Base-by-base conservation (phyloP, 176 grass and related monocot species). In the Oryza meyeriana region DNA sequence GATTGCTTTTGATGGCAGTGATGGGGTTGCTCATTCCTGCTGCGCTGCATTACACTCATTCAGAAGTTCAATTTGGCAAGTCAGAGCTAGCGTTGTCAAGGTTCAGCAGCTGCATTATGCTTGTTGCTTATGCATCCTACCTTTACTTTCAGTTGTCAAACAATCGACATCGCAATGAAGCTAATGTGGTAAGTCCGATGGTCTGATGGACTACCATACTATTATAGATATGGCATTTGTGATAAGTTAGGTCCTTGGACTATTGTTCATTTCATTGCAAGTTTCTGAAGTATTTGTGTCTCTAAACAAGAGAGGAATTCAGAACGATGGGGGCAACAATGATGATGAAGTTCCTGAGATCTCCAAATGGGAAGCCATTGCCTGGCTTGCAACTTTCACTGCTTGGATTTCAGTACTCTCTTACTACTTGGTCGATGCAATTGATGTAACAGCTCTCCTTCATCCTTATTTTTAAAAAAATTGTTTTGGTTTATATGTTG, bases 81-180 rank as follows among this genome's bases (percentile, higher is more conserved):
- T 96, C 90, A 30, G 90, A 83, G 24, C 71, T 96, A 18, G 90
- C 83, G 3, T 52, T 96, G 30, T 96, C 93, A 44, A 96, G 93
- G 75, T 92, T 96, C 79, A 96, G 88, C 72, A 89, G 90, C 63
- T 96, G 90, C 70, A 30, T 96, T 48, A 96, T 96, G 94, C 94
- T 96, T 68, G 68, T 89, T 77, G 94, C 88, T 55, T 96, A 96
- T 69, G 83, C 94, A 22, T 83, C 86, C 42, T 96, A 90, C 81
- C 48, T 96, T 48, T 88, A 79, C 78, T 93, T 93, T 6, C 85
- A 96, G 72, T 45, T 96, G 40, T 79, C 81, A 20, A 84, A 67
- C 39, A 74, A 48, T 38, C 63, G 83, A 17, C 29, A 17, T 3
- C 27, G 39, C 3, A 79, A 89, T 71, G 72, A 84, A 75, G 47